Evolutionary conservation across 2,329 filamentous ascomycete species (phyloP).

Genomic region (Fusarium pilosicola): DNA sequence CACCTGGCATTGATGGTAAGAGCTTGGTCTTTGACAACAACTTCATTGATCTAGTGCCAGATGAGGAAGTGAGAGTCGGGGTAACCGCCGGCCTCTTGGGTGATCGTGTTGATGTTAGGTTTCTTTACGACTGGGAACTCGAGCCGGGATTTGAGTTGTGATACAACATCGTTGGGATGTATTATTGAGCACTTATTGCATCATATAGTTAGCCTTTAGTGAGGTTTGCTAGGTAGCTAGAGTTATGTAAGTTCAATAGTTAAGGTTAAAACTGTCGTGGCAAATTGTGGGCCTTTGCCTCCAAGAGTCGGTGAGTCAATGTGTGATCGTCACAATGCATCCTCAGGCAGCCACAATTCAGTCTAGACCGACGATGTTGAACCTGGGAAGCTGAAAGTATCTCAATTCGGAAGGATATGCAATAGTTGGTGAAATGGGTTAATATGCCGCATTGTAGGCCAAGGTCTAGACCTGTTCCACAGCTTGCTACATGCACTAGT

Average conservation of each 20-base stretch:
- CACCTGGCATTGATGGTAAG: fast-evolving
- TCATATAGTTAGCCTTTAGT: fast-evolving
- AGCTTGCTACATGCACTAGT: not conserved
- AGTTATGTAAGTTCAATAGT: not conserved
- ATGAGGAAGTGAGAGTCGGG: not conserved
- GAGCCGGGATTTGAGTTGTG: not conserved
- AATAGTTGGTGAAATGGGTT: not conserved
- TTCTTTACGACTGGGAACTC: constrained; percentile 9
- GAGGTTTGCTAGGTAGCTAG: fast-evolving
- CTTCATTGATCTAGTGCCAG: not conserved
- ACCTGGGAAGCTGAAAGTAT: not conserved
- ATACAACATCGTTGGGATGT: fast-evolving
- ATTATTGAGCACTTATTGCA: fast-evolving
- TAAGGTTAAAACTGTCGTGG: not conserved
- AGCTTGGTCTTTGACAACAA: not conserved
- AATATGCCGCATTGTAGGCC: fast-evolving
- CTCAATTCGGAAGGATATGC: not conserved
- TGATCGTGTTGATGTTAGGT: not conserved
- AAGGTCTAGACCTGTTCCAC: not conserved
- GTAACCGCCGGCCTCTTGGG: fast-evolving
- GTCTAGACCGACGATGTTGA: fast-evolving
- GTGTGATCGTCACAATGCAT: fast-evolving
- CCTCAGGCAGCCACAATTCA: not conserved
- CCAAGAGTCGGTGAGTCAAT: not conserved
- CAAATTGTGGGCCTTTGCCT: not conserved